phyloP scores from a whole-genome alignment of 176 grass and related monocot species.

The Oryza nivara region DNA sequence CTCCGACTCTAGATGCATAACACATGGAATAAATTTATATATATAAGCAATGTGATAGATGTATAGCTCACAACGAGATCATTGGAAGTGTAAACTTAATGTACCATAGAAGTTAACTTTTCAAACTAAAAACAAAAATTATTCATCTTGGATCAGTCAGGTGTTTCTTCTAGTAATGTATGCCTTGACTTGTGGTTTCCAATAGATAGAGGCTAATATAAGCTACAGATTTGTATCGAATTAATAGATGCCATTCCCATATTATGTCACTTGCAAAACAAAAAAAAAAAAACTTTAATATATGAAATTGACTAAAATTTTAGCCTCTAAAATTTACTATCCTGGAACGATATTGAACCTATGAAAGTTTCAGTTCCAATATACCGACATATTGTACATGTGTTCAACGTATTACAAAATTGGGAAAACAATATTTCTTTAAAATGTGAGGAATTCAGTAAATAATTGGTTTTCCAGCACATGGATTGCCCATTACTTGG shows the following conservation, averaged over 20 bases:
- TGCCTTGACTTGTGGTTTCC: constrained; percentile 8
- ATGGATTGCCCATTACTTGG: neutral
- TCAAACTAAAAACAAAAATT: constrained; percentile 21
- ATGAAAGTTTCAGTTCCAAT: neutral
- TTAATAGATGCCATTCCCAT: neutral
- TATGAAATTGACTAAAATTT: constrained; percentile 21
- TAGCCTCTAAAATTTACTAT: constrained; percentile 17
- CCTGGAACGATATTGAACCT: constrained; percentile 2
- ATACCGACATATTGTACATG: neutral
- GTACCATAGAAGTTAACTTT: constrained; percentile 9
- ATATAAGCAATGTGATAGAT: constrained; percentile 34
- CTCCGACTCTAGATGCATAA: constrained; percentile 74
- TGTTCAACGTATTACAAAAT: neutral
- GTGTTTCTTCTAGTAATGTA: constrained; percentile 23
- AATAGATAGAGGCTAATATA: neutral
- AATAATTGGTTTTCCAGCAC: constrained; percentile 17
- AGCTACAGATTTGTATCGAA: neutral
- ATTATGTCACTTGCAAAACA: neutral
- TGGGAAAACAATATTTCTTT: neutral
- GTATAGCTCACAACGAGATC: constrained; percentile 38
- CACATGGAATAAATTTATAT: constrained; percentile 41
- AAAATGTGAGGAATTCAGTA: constrained; percentile 31
- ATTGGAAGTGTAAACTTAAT: neutral
- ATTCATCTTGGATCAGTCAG: constrained; percentile 29
- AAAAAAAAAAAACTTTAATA: neutral